Evolutionary conservation across 1,284 basidiomycete species (phyloP).

Genomic region (Fomitopsis schrenkii): DNA sequence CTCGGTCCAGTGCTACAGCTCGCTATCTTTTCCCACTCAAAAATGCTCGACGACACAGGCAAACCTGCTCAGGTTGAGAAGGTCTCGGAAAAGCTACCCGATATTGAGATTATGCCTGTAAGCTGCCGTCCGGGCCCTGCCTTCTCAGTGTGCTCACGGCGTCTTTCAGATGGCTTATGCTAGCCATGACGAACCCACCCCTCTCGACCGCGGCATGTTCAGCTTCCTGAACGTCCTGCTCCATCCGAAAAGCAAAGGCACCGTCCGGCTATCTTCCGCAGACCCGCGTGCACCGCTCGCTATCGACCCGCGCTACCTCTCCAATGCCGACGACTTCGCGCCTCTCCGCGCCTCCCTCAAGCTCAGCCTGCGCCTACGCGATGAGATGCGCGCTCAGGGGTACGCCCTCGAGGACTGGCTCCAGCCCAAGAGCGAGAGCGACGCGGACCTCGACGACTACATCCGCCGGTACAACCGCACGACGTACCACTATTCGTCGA

Average conservation of each 20-base stretch:
- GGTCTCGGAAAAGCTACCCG: conserved; percentile 24
- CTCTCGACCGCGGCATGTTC: conserved; percentile 21
- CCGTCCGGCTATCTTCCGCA: conserved; percentile 27
- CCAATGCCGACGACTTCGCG: conserved; percentile 20
- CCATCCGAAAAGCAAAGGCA: conserved; percentile 30
- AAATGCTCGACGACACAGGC: conserved; percentile 22
- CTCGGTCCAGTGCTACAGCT: conserved; percentile 25
- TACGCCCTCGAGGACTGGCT: conserved; percentile 27
- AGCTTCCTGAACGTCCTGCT: conserved; percentile 26
- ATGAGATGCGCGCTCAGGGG: conserved; percentile 27
- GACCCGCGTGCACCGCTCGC: conserved; percentile 28
- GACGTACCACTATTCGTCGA: conserved; percentile 34
- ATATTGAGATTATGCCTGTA: conserved; percentile 34
- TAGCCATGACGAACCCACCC: conserved; percentile 15
- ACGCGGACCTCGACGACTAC: conserved; percentile 26
- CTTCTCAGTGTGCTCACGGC: background rate
- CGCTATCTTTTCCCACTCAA: conserved; percentile 23
- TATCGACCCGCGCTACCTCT: conserved; percentile 29
- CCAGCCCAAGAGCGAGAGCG: conserved; percentile 23
- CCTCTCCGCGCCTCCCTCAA: conserved; percentile 22
- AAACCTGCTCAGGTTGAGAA: conserved; percentile 15
- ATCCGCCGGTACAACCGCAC: conserved; percentile 23
- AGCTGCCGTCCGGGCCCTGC: conserved; percentile 4
- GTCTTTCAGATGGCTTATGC: conserved; percentile 4
- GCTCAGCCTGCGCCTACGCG: conserved; percentile 24